These are phyloP conservation scores for Heimioporus sp. DNA, from an alignment of 768 basidiomycete species.

Conservation along the genomic window DNA sequence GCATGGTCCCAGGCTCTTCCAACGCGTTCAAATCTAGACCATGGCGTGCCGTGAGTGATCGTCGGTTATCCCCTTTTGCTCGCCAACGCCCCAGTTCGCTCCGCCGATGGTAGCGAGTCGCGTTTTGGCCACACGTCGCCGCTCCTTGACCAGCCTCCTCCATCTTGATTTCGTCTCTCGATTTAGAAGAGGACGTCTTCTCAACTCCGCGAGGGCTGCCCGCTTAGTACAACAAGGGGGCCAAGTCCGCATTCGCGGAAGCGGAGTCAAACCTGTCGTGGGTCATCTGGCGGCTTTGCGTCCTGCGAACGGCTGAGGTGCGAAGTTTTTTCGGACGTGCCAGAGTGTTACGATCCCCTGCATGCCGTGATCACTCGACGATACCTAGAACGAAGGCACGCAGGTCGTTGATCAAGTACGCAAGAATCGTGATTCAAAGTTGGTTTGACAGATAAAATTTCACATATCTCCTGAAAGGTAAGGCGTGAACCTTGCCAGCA, in stretches of 20 bases:
- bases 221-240: conserved; percentile 12
- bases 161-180: conserved; percentile 21
- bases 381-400: neutral
- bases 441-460: neutral
- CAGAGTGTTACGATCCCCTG: no score
- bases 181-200: conserved; percentile 24
- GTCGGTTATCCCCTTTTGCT: neutral
- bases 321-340: no score
- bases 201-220: conserved; percentile 32
- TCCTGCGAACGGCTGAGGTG: no score
- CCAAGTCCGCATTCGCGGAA: conserved; percentile 32
- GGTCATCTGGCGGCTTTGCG: no score
- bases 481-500: neutral
- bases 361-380: neutral
- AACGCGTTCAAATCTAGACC: neutral
- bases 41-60: neutral
- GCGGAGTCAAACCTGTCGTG: conserved; percentile 19
- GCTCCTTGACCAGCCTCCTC: neutral
- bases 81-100: neutral
- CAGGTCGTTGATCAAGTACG: neutral
- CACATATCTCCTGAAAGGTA: neutral
- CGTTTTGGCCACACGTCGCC: neutral
- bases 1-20: neutral
- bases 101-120: neutral
- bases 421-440: neutral